A percentile compares a stretch with the other conserved stretches of the same genome.
Evolutionary conservation across 192 early-diverging fungal genomes (phyloP).

Genomic region (Coemansia sp.): DNA sequence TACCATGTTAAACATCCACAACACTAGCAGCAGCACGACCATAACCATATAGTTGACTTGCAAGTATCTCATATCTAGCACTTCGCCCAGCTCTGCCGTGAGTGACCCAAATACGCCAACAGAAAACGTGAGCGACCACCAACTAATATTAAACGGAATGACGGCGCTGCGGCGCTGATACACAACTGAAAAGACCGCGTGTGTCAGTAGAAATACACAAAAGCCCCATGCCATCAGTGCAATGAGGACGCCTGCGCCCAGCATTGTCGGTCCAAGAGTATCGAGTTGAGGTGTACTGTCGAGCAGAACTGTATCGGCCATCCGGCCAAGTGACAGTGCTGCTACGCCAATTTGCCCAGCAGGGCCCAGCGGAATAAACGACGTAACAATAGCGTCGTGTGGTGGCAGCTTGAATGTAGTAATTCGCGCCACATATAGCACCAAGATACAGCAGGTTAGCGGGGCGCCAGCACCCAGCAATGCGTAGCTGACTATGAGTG

Average conservation of each 20-base stretch:
- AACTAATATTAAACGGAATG: slow-evolving; percentile 56
- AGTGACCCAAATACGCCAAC: slow-evolving; percentile 47
- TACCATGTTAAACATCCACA: slow-evolving; percentile 42
- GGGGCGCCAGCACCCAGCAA: slow-evolving; percentile 52
- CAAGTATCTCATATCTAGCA: slow-evolving; percentile 21
- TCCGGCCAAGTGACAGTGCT: slow-evolving; percentile 11
- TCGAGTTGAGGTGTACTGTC: slow-evolving; percentile 2
- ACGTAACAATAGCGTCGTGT: slow-evolving; percentile 42
- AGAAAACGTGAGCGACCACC: slow-evolving; percentile 57
- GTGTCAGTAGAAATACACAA: slow-evolving; percentile 27
- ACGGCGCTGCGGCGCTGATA: slow-evolving; percentile 15
- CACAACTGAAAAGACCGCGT: slow-evolving; percentile 37
- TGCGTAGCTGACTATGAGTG: slow-evolving; percentile 23
- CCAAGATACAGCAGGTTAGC: slow-evolving; percentile 42
- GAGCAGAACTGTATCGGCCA: slow-evolving; percentile 12
- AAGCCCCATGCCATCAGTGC: slow-evolving; percentile 50
- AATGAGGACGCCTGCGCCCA: slow-evolving; percentile 13
- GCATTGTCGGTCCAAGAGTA: slow-evolving; percentile 13
- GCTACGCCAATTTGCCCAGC: slow-evolving; percentile 48
- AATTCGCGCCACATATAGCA: slow-evolving; percentile 48
- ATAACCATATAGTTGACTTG: slow-evolving; percentile 15
- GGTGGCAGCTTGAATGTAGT: slow-evolving; percentile 47
- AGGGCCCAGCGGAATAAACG: slow-evolving; percentile 57
- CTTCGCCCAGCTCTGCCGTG: slow-evolving; percentile 18
- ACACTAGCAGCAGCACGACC: slow-evolving; percentile 14